Base-by-base conservation (phyloP, 2,329 filamentous ascomycete species). In the Boeremia exigua region DNA sequence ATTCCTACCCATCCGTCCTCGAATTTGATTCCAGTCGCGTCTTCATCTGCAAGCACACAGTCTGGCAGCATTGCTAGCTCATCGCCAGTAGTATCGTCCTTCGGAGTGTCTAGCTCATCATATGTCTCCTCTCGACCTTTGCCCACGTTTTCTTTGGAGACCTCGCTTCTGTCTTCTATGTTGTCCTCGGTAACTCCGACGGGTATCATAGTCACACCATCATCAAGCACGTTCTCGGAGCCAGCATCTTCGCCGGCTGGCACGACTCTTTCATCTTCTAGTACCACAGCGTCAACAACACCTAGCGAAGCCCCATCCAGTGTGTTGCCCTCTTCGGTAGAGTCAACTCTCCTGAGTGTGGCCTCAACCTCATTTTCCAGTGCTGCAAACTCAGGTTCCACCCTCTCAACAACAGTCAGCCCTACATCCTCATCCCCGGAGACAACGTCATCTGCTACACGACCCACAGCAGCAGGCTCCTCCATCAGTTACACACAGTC, bases 401-500 rank as follows among this genome's bases (percentile, higher is more conserved):
- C 42, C 14, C 23, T 3, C 2, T 25, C 45, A 25, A 43, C 59
- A 23, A 40, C 58, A 1, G 32, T 37, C 36, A 11, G n/a, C 17
- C 12, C 42, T 32, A 15, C 46, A 38, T 44, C 48, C 10, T 48
- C 48, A 1, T 8, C 46, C 6, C 37, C 27, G n/a, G 48, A 48
- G 12, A 28, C 49, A 2, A 51, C 14, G 9, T 51, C 56, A 1
- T 42, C 39, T 12, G 19, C 50, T 15, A 48, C 54, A 5, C 58
- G 54, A 37, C 46, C 59, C 9, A 56, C 60, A 3, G 56, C 50
- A 19, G 55, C 39, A 23, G 51, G 59, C 6, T 61, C 65, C 12
- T 60, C 61, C 11, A 46, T 59, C 10, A 53, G 43, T 17, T 56
- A 60, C 40, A 63, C 62, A 3, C 56, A 58, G 12, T 58, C 61